Evolutionary conservation across 108 stramenopile species (phyloP), one percentile per base, ranked within the genome.

Genomic region (Cyclotella sp.): DNA sequence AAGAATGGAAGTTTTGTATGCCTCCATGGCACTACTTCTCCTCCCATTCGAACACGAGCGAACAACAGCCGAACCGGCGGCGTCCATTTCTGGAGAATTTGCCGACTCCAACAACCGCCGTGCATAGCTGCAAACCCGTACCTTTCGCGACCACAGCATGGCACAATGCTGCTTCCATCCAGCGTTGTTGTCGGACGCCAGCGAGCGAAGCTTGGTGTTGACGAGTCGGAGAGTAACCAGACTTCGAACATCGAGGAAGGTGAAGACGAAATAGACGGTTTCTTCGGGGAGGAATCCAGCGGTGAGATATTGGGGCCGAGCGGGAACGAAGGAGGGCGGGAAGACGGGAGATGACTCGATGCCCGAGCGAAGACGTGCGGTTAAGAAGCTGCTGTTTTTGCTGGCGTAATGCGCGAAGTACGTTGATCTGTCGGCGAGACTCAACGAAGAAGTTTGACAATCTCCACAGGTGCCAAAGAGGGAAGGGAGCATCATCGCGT

Each of bases 121-220:
- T 9, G 89, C 88, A 15, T 61, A 55, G n/a, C 42, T 26, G 22
- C 73, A 68, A 12, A 93, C 89, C 47, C 87, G 83, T 24, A 87
- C 70, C 58, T 93, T 93, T 15, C 43, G 27, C 10, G 72, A 63
- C 92, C 92, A 93, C 3, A 93, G 61, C 12, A 18, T 46, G 11
- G 16, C 70, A 68, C 92, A 93, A 24, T 84, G 81, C 60, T 77
- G 49, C n/a, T 64, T 77, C 92, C 92, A 93, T 24, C 91, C 91
- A 1, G 88, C 85, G 49, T 54, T 68, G 55, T 81, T 80, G 29
- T 58, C 59, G 8, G 81, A 80, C 24, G 82, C 78, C 28, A 86
- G 45, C 21, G 46, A 34, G 30, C 69, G 68, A 26, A 84, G 73
- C 43, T 82, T 68, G 19, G 26, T 44, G 42, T 62, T 73, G 55